Conservation (phyloP, 768 basidiomycete species). For the Xerocomellus amylosporus region DNA sequence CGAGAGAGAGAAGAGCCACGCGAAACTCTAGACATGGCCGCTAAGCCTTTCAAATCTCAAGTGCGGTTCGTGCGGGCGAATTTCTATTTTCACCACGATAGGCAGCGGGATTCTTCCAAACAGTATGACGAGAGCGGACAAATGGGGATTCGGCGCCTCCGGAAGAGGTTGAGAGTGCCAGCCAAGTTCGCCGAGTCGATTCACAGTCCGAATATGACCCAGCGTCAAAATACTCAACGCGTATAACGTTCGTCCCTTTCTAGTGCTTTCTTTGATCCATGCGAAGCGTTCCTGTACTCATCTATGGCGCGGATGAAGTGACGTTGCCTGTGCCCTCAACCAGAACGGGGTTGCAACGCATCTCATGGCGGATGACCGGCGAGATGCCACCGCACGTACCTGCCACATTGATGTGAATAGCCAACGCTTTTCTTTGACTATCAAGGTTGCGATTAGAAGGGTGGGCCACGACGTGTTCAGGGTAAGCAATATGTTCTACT, state of each 20-base stretch:
- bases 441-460: slow-evolving; percentile 16
- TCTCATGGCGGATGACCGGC: slow-evolving; percentile 20
- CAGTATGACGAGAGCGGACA: slow-evolving; percentile 19
- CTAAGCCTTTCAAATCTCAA: slow-evolving; percentile 24
- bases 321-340: slow-evolving; percentile 24
- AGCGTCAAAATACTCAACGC: slow-evolving; percentile 23
- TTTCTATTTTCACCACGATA: slow-evolving; percentile 18
- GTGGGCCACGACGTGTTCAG: slow-evolving; percentile 24
- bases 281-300: slow-evolving; percentile 25
- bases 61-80: slow-evolving; percentile 23
- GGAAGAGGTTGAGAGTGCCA: not conserved
- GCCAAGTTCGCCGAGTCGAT: slow-evolving; percentile 24
- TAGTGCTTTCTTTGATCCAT: slow-evolving; percentile 22
- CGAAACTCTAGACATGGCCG: slow-evolving; percentile 22
- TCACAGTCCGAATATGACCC: slow-evolving; percentile 17
- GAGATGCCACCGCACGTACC: slow-evolving; percentile 24
- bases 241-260: slow-evolving; percentile 21
- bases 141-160: slow-evolving; percentile 28
- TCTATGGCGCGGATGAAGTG: slow-evolving; percentile 8
- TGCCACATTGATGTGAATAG: slow-evolving; percentile 19
- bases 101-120: slow-evolving; percentile 23
- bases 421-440: slow-evolving; percentile 11
- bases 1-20: slow-evolving; percentile 17
- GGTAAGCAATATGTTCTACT: slow-evolving; percentile 10
- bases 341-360: slow-evolving; percentile 12